Base-by-base conservation (phyloP, 805 yeast genomes). In the Cyberlindnera petersonii region DNA sequence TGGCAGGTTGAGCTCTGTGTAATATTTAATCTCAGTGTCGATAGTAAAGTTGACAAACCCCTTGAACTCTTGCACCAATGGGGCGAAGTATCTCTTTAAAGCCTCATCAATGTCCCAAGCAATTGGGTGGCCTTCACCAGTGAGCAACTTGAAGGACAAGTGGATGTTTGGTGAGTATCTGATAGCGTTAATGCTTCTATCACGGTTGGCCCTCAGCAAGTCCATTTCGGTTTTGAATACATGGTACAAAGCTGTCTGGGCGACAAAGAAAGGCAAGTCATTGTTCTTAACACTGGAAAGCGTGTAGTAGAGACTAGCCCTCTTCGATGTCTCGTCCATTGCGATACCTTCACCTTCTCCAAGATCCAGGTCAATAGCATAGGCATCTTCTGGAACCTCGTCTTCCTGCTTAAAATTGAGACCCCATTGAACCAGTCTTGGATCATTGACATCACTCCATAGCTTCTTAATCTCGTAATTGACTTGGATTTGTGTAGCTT, bases 11-110 rank as follows among this genome's bases (percentile, higher is more conserved):
- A 67, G 50, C 36, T 65, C 69, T 18, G 68, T 59, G 41, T 51
- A 86, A 59, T 82, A 82, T 44, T 82, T 83, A 26, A 86, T 72
- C 57, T 86, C 94, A 2, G 94, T 70, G 50, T 86, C 91, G 18
- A 89, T 68, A 5, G 89, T 75, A 55, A 91, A 78, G 50, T 83
- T 80, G 23, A 87, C 74, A 46, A 76, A 71, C 24, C 73, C 71
- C 7, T 69, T 55, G 37, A 89, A 63, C 19, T 67, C 60, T 1
- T 64, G 50, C 35, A 85, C 63, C 20, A 85, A 71, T 2, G 86
- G 83, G 2, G 65, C 53, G 48, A 87, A 76, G 42, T 65, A 59
- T 14, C 59, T 52, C n/a, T 67, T 55, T 9, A 81, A 50, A 5
- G 83, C 74, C 1, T 61, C 43, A 11, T 74, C 79, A 32, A 86